phyloP scores from a whole-genome alignment of 2,329 filamentous ascomycete genomes.

The Diaporthe vaccinii region DNA sequence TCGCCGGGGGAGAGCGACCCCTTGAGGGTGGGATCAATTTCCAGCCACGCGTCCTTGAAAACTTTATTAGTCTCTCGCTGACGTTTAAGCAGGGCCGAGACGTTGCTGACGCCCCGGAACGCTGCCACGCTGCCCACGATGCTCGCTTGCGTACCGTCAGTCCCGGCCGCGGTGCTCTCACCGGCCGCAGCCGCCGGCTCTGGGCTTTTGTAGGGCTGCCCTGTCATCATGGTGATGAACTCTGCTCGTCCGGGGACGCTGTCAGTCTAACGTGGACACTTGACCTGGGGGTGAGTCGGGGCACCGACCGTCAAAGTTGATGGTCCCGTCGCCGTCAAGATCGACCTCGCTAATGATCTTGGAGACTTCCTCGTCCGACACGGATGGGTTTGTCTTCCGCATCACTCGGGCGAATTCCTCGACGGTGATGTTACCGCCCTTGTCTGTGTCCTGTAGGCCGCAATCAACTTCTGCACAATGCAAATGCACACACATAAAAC shows the following conservation, averaged over 20 bases:
- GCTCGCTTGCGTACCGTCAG: conserved; percentile 37
- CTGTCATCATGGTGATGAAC: conserved; percentile 59
- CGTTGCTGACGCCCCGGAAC: conserved; percentile 38
- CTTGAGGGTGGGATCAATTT: conserved; percentile 51
- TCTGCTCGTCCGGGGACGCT: conserved; percentile 44
- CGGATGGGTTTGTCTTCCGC: conserved; percentile 49
- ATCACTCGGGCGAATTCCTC: conserved; percentile 56
- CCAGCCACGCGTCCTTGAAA: conserved; percentile 50
- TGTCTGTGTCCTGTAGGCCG: conserved; percentile 32
- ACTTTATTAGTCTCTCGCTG: conserved; percentile 39
- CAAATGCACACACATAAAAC: neutral
- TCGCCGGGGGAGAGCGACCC: conserved; percentile 51
- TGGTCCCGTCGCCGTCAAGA: conserved; percentile 54
- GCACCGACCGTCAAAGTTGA: conserved; percentile 54
- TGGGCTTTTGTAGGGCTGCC: conserved; percentile 50
- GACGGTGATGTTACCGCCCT: conserved; percentile 51
- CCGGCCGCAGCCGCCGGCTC: conserved; percentile 44
- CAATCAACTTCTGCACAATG: conserved; percentile 5
- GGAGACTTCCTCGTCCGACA: conserved; percentile 51
- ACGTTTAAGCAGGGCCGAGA: conserved; percentile 39
- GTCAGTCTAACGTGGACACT: neutral
- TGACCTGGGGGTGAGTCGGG: neutral
- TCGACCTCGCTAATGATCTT: conserved; percentile 56
- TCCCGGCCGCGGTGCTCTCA: conserved; percentile 45
- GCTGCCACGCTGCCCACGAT: conserved; percentile 35